phyloP scores from a whole-genome alignment of 169 alveolate genomes.

The Cryptosporidium parvum region DNA sequence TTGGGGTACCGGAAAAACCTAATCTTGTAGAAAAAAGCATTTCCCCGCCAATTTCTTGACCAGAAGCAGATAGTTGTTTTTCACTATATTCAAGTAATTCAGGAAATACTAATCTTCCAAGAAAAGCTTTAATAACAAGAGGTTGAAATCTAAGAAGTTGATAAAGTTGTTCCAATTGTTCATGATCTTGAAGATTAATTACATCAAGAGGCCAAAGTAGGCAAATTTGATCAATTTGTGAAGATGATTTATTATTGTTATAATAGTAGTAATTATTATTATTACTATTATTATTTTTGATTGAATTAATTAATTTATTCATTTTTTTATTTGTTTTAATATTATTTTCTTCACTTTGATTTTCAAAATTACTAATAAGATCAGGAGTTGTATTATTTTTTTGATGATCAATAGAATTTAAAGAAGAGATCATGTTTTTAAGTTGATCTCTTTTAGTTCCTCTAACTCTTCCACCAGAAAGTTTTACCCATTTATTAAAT shows the following conservation, averaged over 20 bases:
- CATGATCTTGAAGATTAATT: slow-evolving; percentile 85
- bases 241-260: background rate
- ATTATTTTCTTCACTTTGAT: slow-evolving; percentile 61
- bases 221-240: slow-evolving; percentile 32
- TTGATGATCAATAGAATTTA: background rate
- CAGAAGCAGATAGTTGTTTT: slow-evolving; percentile 87
- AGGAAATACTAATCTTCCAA: slow-evolving; percentile 86
- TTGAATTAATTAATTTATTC: background rate
- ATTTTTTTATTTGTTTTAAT: background rate
- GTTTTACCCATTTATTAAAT: slow-evolving; percentile 77
- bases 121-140: slow-evolving; percentile 84
- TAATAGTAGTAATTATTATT: too few relatives aligned
- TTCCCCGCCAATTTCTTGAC: slow-evolving; percentile 91
- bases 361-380: background rate
- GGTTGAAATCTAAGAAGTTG: slow-evolving; percentile 82
- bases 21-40: slow-evolving; percentile 88
- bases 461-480: slow-evolving; percentile 81
- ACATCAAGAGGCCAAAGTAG: slow-evolving; percentile 85
- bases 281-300: too few relatives aligned
- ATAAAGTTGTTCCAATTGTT: slow-evolving; percentile 81
- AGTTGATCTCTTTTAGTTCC: slow-evolving; percentile 79
- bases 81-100: slow-evolving; percentile 86
- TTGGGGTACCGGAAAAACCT: slow-evolving; percentile 94
- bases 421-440: slow-evolving; percentile 66
- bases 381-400: background rate